phyloP scores from a whole-genome alignment of 371 early-diverging fungal species.

The Sporodiniella umbellata region DNA sequence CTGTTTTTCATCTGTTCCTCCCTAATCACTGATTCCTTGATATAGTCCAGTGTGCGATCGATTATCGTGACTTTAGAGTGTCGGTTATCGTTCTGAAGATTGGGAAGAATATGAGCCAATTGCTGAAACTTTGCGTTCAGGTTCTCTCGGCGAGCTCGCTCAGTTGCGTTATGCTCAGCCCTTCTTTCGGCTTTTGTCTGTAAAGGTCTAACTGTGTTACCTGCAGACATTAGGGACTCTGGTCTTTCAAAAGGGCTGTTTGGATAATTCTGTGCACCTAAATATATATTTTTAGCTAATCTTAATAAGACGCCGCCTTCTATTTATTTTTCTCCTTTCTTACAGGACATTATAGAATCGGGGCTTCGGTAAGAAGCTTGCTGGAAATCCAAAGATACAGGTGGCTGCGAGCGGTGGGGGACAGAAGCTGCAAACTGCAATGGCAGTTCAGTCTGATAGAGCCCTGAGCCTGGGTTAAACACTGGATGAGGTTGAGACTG shows the following conservation, averaged over 20 bases:
- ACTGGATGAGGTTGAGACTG: not conserved
- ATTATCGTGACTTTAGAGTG: constrained; percentile 76
- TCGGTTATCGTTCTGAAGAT: constrained; percentile 62
- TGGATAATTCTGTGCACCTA: not conserved
- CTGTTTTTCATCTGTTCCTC: constrained; percentile 33
- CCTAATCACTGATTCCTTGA: constrained; percentile 31
- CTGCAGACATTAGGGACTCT: not conserved
- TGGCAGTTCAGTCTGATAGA: constrained; percentile 15
- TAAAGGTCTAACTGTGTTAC: constrained; percentile 5
- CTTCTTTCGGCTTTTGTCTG: constrained; percentile 60
- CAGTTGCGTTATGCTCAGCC: constrained; percentile 76
- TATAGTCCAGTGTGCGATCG: constrained; percentile 61
- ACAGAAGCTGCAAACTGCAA: constrained; percentile 24
- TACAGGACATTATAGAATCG: constrained; percentile 5
- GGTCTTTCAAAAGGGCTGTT: constrained; percentile 16
- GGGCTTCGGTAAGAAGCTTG: constrained; percentile 1
- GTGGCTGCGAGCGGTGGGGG: constrained; percentile 11
- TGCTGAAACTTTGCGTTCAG: constrained; percentile 74
- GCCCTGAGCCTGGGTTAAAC: not conserved
- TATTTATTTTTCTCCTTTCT: not conserved
- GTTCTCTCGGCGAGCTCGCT: constrained; percentile 72
- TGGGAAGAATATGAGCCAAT: constrained; percentile 65
- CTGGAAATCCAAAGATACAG: not conserved
- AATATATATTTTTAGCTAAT: not conserved
- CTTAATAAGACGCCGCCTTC: not conserved